A percentile compares a stretch with the other conserved stretches of the same genome.
Conservation (phyloP, 2,329 filamentous ascomycete species). For the Aspergillus pseudotamarii region DNA sequence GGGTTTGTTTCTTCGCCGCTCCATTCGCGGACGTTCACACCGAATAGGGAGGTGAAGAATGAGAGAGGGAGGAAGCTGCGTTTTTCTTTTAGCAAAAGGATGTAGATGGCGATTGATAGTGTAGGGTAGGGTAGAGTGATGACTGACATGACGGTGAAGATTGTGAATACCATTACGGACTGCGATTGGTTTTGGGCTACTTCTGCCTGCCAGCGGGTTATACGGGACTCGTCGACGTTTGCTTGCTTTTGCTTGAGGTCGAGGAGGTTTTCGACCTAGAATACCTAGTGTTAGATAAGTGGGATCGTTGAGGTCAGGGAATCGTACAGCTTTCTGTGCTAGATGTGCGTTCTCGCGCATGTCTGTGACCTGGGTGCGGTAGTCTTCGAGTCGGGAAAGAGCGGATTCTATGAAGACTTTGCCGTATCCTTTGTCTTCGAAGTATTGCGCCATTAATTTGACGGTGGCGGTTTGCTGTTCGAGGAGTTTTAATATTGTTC, state of each 20-base stretch:
- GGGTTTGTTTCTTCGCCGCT: constrained; percentile 50
- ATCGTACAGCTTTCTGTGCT: constrained; percentile 59
- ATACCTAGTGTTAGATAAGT: constrained; percentile 6
- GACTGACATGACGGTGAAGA: constrained; percentile 63
- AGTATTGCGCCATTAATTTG: constrained; percentile 40
- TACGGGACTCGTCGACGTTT: constrained; percentile 66
- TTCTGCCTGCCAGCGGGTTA: constrained; percentile 65
- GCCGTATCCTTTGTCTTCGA: constrained; percentile 43
- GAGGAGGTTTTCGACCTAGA: constrained; percentile 63
- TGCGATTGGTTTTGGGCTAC: constrained; percentile 64
- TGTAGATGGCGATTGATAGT: neutral
- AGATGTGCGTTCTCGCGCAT: constrained; percentile 62
- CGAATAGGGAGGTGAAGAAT: constrained; percentile 67
- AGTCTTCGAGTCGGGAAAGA: constrained; percentile 57
- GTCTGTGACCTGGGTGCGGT: constrained; percentile 56
- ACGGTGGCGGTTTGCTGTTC: constrained; percentile 59
- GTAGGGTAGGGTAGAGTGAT: neutral
- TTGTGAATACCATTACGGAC: constrained; percentile 60
- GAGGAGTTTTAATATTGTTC: constrained; percentile 60
- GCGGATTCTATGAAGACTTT: constrained; percentile 58
- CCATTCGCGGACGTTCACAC: constrained; percentile 68
- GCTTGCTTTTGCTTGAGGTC: constrained; percentile 70
- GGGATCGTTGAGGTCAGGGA: neutral
- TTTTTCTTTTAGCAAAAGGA: neutral
- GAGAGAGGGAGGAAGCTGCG: constrained; percentile 60